phyloP scores from a whole-genome alignment of 2,329 filamentous ascomycete genomes.

The Alternaria rosae region DNA sequence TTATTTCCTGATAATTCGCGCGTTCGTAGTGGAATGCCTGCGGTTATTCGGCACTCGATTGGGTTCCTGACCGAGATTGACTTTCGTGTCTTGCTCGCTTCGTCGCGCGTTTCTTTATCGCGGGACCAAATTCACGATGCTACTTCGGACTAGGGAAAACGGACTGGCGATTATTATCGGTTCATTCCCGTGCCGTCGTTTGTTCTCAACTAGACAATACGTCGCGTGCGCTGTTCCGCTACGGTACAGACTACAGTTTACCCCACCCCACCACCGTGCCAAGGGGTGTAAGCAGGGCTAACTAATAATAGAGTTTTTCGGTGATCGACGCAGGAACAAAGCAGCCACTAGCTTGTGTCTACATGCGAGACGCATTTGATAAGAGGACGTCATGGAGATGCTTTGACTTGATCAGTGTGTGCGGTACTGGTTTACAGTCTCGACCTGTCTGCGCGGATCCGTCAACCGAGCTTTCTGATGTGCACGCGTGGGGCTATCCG shows the following conservation, averaged over 20 bases:
- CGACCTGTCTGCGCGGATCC: not conserved
- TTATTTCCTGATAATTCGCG: not conserved
- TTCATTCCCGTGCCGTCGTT: not conserved
- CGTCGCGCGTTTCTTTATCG: not conserved
- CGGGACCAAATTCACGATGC: not conserved
- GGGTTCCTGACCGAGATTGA: not conserved
- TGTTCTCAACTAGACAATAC: not conserved
- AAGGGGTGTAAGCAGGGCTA: constrained; percentile 2
- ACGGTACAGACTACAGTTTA: not conserved
- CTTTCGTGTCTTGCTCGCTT: not conserved
- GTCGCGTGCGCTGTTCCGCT: not conserved
- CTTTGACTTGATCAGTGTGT: not conserved
- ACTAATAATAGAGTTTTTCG: constrained; percentile 8
- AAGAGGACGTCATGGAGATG: not conserved
- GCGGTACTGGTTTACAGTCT: not conserved
- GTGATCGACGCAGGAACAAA: constrained; percentile 3
- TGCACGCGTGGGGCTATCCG: not conserved
- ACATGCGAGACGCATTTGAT: not conserved
- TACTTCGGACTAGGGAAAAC: not conserved
- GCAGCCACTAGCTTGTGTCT: not conserved
- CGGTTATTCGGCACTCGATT: constrained; percentile 3
- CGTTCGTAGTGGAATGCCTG: not conserved
- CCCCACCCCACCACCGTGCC: constrained; percentile 1
- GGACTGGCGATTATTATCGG: not conserved
- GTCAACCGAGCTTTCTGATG: not conserved